Percentiles rank a stretch among this genome's conserved stretches.
phyloP scores from a whole-genome alignment of 495 filamentous ascomycete species.

The Aspergillus campestris region DNA sequence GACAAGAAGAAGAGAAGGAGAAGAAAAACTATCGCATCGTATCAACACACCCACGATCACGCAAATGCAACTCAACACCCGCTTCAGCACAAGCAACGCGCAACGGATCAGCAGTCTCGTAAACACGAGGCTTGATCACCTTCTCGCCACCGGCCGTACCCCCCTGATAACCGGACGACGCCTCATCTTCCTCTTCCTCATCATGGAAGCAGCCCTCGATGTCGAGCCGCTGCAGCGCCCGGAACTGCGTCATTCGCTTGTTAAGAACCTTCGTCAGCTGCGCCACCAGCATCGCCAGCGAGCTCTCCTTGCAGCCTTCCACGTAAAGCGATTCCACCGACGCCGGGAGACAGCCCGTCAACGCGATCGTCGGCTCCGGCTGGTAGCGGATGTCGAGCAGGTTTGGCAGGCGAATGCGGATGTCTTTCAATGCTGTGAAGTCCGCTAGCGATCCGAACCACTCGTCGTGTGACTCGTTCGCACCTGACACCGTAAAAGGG shows the following conservation, averaged over 20 bases:
- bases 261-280: conserved; percentile 21
- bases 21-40: conserved; percentile 8
- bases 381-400: conserved; percentile 25
- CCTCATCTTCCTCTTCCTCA: conserved; percentile 13
- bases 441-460: conserved; percentile 26
- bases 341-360: conserved; percentile 20
- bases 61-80: conserved; percentile 19
- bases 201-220: conserved; percentile 30
- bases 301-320: conserved; percentile 24
- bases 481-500: conserved; percentile 22
- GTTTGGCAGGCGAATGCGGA: conserved; percentile 29
- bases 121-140: conserved; percentile 18
- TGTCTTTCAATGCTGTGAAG: conserved; percentile 23
- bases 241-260: conserved; percentile 12
- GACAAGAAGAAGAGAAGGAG: no score
- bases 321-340: conserved; percentile 24
- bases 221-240: conserved; percentile 12
- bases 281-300: conserved; percentile 18
- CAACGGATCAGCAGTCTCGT: conserved; percentile 20
- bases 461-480: conserved; percentile 27
- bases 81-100: conserved; percentile 15
- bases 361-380: conserved; percentile 14
- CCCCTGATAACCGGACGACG: conserved; percentile 3
- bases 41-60: conserved; percentile 19
- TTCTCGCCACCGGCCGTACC: not conserved